These are phyloP conservation scores for Delonix regia DNA, from an alignment of 306 rosid species.

Conservation along the genomic window DNA sequence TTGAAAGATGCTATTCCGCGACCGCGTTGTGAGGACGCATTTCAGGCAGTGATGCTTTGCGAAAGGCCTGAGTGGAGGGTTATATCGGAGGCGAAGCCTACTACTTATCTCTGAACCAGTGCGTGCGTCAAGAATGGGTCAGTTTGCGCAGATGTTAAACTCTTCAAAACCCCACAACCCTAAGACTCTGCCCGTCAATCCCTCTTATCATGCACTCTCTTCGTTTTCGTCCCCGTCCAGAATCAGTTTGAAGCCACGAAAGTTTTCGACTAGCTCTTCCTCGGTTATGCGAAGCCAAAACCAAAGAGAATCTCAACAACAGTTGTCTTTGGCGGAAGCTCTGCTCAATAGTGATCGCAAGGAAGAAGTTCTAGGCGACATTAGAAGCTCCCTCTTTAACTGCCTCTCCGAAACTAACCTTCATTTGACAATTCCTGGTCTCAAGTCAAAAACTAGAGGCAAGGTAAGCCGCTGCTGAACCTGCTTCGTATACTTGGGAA, in stretches of 20 bases:
- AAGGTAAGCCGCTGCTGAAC: conserved; percentile 52
- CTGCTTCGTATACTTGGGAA: not conserved
- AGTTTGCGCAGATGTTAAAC: conserved; percentile 52
- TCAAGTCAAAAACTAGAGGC: conserved; percentile 84
- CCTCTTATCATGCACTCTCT: conserved; percentile 10
- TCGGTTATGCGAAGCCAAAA: conserved; percentile 45
- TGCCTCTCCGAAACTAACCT: conserved; percentile 87
- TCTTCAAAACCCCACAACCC: conserved; percentile 61
- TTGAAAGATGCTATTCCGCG: too few relatives aligned
- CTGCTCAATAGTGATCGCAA: conserved; percentile 53
- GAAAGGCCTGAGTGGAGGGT: too few relatives aligned
- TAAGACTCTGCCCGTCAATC: conserved; percentile 20
- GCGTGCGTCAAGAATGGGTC: conserved; percentile 34
- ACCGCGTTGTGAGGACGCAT: too few relatives aligned
- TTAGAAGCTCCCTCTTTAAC: conserved; percentile 47
- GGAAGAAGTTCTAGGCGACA: conserved; percentile 48
- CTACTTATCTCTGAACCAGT: not conserved
- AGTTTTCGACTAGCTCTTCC: conserved; percentile 39
- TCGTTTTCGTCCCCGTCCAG: not conserved
- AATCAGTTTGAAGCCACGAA: conserved; percentile 36
- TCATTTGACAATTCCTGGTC: conserved; percentile 74
- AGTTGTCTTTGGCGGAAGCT: conserved; percentile 46
- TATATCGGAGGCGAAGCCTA: too few relatives aligned
- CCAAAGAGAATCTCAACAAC: conserved; percentile 36
- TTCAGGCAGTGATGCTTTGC: too few relatives aligned